Evolutionary conservation across 164 flowering plant species (phyloP).

Genomic region (Pachysandra terminalis): DNA sequence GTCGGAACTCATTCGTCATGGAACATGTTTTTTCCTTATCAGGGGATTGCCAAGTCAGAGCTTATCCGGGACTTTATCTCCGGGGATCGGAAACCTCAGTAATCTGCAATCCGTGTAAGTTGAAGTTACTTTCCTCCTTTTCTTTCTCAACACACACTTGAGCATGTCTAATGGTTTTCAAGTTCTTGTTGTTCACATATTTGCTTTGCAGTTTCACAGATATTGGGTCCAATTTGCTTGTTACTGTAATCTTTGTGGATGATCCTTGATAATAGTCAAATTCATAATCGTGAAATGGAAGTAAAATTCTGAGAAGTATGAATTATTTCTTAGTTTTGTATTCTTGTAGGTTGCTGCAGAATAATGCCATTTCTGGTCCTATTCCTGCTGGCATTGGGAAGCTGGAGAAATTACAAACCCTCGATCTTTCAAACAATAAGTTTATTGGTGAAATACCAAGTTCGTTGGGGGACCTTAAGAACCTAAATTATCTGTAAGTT

Average conservation of each 20-base stretch:
- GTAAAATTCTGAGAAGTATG: no score
- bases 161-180: no score
- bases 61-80: constrained; percentile 45
- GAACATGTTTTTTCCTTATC: neutral
- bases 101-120: constrained; percentile 50
- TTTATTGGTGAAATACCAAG: constrained; percentile 70
- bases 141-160: no score
- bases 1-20: no score
- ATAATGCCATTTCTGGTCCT: constrained; percentile 78
- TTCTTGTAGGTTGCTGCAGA: constrained; percentile 73
- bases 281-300: no score
- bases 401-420: constrained; percentile 77
- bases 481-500: constrained; percentile 85
- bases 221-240: no score
- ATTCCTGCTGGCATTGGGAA: constrained; percentile 76
- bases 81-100: constrained; percentile 42
- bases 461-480: constrained; percentile 67
- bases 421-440: constrained; percentile 83
- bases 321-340: no score
- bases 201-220: no score
- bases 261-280: no score
- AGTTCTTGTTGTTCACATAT: no score
- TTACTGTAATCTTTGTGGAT: no score
- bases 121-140: no score
- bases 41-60: constrained; percentile 54